Evolutionary conservation across 352 stramenopile genomes (phyloP).

Genomic region (Globisporangium mamillatum): DNA sequence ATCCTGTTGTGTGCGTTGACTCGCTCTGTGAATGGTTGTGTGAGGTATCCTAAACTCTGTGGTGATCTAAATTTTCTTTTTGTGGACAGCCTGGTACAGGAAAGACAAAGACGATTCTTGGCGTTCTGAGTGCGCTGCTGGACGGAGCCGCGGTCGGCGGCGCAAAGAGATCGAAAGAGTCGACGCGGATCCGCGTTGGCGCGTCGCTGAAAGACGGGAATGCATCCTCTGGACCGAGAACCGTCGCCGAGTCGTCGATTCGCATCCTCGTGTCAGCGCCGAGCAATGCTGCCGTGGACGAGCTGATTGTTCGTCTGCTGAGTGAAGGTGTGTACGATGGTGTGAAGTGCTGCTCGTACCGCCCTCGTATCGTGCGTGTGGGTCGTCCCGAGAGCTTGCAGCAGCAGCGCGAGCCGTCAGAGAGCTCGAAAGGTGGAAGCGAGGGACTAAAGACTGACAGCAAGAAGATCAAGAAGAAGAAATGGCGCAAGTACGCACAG

Average conservation of each 20-base stretch:
- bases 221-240: conserved; percentile 33
- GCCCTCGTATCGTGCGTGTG: conserved; percentile 69
- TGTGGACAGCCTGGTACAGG: conserved; percentile 62
- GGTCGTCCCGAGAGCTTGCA: conserved; percentile 56
- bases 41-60: neutral
- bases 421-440: conserved; percentile 23
- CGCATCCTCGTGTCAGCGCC: conserved; percentile 73
- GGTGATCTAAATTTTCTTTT: neutral
- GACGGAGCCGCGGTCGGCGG: conserved; percentile 56
- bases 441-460: conserved; percentile 15
- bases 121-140: conserved; percentile 68
- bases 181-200: conserved; percentile 65
- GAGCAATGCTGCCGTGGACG: conserved; percentile 80
- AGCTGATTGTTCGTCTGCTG: conserved; percentile 67
- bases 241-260: conserved; percentile 55
- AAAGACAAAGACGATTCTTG: conserved; percentile 83
- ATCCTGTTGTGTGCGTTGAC: conserved; percentile 7
- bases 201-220: conserved; percentile 48
- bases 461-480: conserved; percentile 59
- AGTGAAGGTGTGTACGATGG: conserved; percentile 63
- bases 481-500: conserved; percentile 69
- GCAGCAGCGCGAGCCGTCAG: conserved; percentile 24
- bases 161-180: conserved; percentile 45
- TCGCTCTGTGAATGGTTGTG: neutral
- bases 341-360: conserved; percentile 41